These are phyloP conservation scores for Leccinum solheimii DNA, from an alignment of 1,284 basidiomycete species.

Conservation along the genomic window DNA sequence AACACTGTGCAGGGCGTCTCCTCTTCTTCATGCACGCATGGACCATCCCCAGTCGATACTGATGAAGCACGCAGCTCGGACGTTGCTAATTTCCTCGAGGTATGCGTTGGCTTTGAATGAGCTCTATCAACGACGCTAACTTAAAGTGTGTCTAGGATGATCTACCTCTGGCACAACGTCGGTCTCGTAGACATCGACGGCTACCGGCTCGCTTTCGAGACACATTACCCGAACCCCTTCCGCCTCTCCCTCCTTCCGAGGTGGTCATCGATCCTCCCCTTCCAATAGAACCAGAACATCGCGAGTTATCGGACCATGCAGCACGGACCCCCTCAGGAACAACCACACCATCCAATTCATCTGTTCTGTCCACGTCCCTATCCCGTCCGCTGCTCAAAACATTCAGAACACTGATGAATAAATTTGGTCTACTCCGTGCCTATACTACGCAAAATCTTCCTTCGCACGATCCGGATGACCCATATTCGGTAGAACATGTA, in stretches of 20 bases:
- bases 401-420: neutral
- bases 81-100: neutral
- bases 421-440: rapidly evolving
- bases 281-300: neutral
- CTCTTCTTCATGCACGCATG: neutral
- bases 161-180: neutral
- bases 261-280: neutral
- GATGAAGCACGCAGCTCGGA: rapidly evolving
- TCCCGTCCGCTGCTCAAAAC: neutral
- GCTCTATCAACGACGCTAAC: rapidly evolving
- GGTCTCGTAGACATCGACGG: neutral
- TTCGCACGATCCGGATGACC: neutral
- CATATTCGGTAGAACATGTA: neutral
- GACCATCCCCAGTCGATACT: rapidly evolving
- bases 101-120: neutral
- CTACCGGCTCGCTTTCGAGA: neutral
- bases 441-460: neutral
- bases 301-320: rapidly evolving
- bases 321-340: neutral
- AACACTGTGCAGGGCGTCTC: rapidly evolving
- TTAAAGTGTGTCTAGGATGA: neutral
- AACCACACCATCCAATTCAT: rapidly evolving
- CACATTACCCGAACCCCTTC: neutral
- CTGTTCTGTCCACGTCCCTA: rapidly evolving
- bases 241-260: neutral